These are phyloP conservation scores for Podospora sp. DNA, from an alignment of 495 filamentous ascomycete genomes.

Conservation along the genomic window DNA sequence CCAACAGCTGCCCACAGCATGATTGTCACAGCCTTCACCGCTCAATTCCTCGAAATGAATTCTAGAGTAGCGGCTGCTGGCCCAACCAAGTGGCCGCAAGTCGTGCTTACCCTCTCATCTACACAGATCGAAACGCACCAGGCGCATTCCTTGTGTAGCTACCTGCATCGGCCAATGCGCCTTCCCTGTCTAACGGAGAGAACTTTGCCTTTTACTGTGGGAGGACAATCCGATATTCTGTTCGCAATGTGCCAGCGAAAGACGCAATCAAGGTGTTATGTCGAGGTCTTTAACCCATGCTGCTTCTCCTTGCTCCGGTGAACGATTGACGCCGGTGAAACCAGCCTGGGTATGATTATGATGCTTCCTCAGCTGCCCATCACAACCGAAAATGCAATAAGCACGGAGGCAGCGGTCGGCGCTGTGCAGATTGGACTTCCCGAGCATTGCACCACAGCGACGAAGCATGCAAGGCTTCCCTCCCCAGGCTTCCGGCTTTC, in stretches of 20 bases:
- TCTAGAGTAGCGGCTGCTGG: conserved; percentile 23
- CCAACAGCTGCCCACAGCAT: background rate
- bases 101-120: conserved; percentile 5
- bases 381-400: background rate
- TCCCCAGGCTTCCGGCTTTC: background rate
- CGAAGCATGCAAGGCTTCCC: background rate
- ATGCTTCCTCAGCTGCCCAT: background rate
- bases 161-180: conserved; percentile 23
- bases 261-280: background rate
- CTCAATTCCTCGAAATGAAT: conserved; percentile 20
- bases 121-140: conserved; percentile 25
- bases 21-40: conserved; percentile 26
- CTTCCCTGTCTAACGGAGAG: conserved; percentile 7
- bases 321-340: background rate
- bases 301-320: background rate
- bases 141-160: conserved; percentile 16
- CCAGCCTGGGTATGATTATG: background rate
- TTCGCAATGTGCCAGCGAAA: background rate
- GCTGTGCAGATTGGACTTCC: background rate
- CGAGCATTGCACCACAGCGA: background rate
- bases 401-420: background rate
- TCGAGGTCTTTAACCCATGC: background rate
- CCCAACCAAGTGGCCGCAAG: conserved; percentile 22
- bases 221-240: background rate
- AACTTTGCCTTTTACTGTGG: background rate